Percentiles rank a stretch among this genome's conserved stretches.
Evolutionary conservation across 148 eudicot species (phyloP).

Genomic region (Chenopodium quinoa): DNA sequence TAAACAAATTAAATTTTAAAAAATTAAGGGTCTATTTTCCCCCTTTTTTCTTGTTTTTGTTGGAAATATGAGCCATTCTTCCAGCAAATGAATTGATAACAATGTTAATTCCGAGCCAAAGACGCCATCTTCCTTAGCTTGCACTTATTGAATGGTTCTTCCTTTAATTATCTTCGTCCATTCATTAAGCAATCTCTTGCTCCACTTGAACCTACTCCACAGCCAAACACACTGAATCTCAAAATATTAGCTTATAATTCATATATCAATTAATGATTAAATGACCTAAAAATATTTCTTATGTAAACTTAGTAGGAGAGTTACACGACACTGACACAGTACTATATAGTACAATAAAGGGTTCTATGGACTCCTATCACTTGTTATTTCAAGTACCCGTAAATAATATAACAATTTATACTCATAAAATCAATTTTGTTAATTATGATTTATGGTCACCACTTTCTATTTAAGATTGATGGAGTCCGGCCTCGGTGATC

Average conservation of each 20-base stretch:
- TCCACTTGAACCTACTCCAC: conserved; percentile 60
- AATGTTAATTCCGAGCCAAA: conserved; percentile 43
- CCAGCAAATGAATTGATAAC: conserved; percentile 48
- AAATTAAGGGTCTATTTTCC: conserved; percentile 17
- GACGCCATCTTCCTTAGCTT: conserved; percentile 26
- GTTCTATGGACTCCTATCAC: no score
- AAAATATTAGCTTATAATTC: conserved; percentile 27
- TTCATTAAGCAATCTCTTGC: conserved; percentile 23
- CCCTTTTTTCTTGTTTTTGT: neutral
- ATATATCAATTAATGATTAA: no score
- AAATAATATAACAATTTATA: no score
- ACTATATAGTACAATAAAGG: no score
- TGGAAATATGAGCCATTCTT: conserved; percentile 24
- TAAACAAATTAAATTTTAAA: conserved; percentile 25
- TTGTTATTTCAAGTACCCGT: no score
- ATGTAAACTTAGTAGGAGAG: no score
- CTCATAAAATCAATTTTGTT: no score
- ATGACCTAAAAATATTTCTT: no score
- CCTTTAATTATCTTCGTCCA: conserved; percentile 11
- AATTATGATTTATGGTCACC: neutral
- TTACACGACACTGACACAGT: no score
- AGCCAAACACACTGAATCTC: conserved; percentile 61
- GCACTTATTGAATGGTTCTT: conserved; percentile 15
- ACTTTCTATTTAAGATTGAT: neutral
- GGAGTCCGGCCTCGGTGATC: no score